These are phyloP conservation scores for Ulota crispa DNA, from an alignment of 225 moss, liverwort and hornwort species.

Conservation along the genomic window DNA sequence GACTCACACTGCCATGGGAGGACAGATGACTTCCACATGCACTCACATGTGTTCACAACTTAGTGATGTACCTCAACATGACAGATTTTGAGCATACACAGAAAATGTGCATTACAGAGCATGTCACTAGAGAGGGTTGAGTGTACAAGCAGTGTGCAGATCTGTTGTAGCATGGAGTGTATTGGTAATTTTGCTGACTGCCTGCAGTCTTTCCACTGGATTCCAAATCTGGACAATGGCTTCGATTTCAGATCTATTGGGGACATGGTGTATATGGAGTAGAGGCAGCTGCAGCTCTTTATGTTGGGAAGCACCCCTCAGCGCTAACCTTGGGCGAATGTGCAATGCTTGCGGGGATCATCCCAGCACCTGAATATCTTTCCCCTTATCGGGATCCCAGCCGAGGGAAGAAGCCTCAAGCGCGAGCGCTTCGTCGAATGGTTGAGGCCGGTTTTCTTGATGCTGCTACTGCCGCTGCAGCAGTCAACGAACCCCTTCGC, in stretches of 20 bases:
- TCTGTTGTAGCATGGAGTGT: constrained; percentile 23
- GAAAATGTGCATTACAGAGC: neutral
- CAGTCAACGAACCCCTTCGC: constrained; percentile 70
- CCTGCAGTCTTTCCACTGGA: constrained; percentile 40
- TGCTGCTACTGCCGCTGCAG: constrained; percentile 66
- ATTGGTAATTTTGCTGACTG: constrained; percentile 38
- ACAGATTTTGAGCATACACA: neutral
- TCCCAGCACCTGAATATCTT: constrained; percentile 92
- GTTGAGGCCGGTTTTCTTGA: constrained; percentile 96
- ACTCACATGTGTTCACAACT: neutral
- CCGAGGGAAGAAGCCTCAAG: constrained; percentile 94
- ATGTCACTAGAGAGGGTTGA: neutral
- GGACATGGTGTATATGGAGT: constrained; percentile 97
- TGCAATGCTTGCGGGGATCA: constrained; percentile 99
- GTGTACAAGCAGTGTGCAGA: constrained; percentile 11
- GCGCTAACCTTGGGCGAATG: constrained; percentile 85
- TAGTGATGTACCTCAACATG: neutral
- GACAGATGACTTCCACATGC: neutral
- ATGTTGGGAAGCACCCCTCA: constrained; percentile 95
- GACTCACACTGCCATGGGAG: neutral
- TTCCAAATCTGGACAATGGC: constrained; percentile 39
- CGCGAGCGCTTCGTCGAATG: constrained; percentile 89
- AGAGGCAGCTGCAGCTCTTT: constrained; percentile 89
- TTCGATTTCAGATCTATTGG: constrained; percentile 88
- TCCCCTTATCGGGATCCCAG: constrained; percentile 93